A percentile compares a stretch with the other conserved stretches of the same genome.
Conservation (phyloP, 805 yeast species). For the Alloascoidea africana region DNA sequence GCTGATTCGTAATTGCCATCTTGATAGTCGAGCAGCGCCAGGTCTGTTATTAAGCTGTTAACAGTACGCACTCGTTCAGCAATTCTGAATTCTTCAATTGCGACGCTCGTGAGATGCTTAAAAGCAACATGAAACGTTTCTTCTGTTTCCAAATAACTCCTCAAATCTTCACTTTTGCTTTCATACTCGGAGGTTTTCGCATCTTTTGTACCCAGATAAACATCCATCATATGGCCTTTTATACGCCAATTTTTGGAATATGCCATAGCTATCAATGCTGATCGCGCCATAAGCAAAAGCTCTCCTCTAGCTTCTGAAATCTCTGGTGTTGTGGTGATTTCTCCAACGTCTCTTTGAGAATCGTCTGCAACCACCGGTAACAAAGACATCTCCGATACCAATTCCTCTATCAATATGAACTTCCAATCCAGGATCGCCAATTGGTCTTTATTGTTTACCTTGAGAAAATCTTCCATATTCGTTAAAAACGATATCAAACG, state of each 20-base stretch:
- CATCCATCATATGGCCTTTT: constrained; percentile 16
- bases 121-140: constrained; percentile 26
- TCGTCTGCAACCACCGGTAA: constrained; percentile 11
- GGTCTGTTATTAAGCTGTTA: constrained; percentile 62
- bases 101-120: constrained; percentile 36
- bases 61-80: constrained; percentile 49
- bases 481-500: constrained; percentile 21
- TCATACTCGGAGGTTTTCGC: constrained; percentile 4
- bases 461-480: constrained; percentile 18
- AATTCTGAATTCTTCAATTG: constrained; percentile 34
- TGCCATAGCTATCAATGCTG: constrained; percentile 14
- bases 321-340: constrained; percentile 19
- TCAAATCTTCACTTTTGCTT: constrained; percentile 11
- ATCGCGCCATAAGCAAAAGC: constrained; percentile 20
- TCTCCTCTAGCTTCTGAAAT: constrained; percentile 25
- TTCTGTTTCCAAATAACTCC: constrained; percentile 16
- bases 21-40: constrained; percentile 56
- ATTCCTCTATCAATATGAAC: constrained; percentile 24
- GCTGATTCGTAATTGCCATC: constrained; percentile 43
- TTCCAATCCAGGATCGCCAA: constrained; percentile 18
- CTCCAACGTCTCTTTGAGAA: constrained; percentile 13
- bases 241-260: constrained; percentile 13
- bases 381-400: constrained; percentile 11
- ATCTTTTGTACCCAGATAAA: constrained; percentile 8
- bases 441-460: constrained; percentile 9